Evolutionary conservation across 116 monocot species (phyloP).

Genomic region (Thalassia testudinum): DNA sequence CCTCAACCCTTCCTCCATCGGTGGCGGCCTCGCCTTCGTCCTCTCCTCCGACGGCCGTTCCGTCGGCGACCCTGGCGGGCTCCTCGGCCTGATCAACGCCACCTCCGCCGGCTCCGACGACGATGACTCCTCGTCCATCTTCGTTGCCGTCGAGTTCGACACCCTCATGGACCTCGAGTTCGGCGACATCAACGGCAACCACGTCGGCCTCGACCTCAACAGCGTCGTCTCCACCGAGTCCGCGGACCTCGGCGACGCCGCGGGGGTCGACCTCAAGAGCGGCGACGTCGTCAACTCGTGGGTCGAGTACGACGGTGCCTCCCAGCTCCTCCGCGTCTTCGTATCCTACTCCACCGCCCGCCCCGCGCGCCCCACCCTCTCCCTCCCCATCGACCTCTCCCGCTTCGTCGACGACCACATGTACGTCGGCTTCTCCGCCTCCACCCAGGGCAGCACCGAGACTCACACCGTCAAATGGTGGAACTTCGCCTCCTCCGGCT

Average conservation of each 20-base stretch:
- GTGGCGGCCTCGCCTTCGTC: slow-evolving; percentile 82
- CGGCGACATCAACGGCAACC: slow-evolving; percentile 36
- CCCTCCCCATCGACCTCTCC: slow-evolving; percentile 39
- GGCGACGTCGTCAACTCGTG: slow-evolving; percentile 59
- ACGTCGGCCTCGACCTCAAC: slow-evolving; percentile 79
- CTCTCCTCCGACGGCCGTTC: slow-evolving; percentile 40
- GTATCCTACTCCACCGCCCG: slow-evolving; percentile 59
- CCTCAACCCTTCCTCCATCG: slow-evolving; percentile 75
- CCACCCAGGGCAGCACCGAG: slow-evolving; percentile 96
- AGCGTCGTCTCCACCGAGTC: slow-evolving; percentile 46
- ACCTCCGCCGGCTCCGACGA: slow-evolving; percentile 4
- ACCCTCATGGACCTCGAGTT: slow-evolving; percentile 51
- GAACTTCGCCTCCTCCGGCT: slow-evolving; percentile 54
- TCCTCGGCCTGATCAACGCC: slow-evolving; percentile 48
- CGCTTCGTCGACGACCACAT: slow-evolving; percentile 35
- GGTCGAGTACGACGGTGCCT: slow-evolving; percentile 45
- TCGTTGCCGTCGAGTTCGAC: slow-evolving; percentile 82
- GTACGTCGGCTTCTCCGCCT: slow-evolving; percentile 84
- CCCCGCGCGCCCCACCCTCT: slow-evolving; percentile 36
- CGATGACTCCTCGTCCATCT: slow-evolving; percentile 1
- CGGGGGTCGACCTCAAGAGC: slow-evolving; percentile 54
- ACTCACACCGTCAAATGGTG: slow-evolving; percentile 81
- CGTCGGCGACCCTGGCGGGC: slow-evolving; percentile 62
- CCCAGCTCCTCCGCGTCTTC: slow-evolving; percentile 24
- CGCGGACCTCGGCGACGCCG: slow-evolving; percentile 49